Evolutionary conservation across 2,329 filamentous ascomycete species (phyloP).

Genomic region (Aspergillus pseudonomiae): DNA sequence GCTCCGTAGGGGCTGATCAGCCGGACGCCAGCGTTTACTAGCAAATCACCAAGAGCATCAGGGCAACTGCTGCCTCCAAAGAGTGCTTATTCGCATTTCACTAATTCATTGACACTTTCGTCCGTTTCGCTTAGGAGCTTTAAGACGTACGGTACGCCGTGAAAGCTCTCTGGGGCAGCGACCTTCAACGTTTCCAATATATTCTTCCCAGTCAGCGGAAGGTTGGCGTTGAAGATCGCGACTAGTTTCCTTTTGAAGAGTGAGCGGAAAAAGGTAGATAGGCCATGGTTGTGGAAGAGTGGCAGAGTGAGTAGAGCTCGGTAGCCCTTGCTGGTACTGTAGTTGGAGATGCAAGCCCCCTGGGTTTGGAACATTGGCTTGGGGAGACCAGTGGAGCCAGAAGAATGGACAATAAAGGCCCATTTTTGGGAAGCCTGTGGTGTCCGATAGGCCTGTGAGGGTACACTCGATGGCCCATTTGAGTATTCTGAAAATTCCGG

Average conservation of each 20-base stretch:
- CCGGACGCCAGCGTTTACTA: constrained; percentile 20
- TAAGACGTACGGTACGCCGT: constrained; percentile 65
- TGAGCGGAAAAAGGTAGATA: too few relatives aligned
- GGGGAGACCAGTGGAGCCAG: constrained; percentile 63
- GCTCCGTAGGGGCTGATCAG: constrained; percentile 48
- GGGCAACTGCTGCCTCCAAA: too few relatives aligned
- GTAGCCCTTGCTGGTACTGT: constrained; percentile 40
- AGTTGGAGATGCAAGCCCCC: constrained; percentile 52
- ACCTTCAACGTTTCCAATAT: constrained; percentile 40
- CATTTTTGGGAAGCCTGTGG: constrained; percentile 30
- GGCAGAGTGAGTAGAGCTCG: too few relatives aligned
- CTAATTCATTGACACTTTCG: too few relatives aligned
- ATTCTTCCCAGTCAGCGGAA: constrained; percentile 28
- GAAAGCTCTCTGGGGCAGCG: constrained; percentile 43
- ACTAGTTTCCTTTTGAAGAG: too few relatives aligned
- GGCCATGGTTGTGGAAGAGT: too few relatives aligned
- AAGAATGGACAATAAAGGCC: constrained; percentile 51
- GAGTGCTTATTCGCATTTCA: too few relatives aligned
- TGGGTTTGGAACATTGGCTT: constrained; percentile 65
- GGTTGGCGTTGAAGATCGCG: too few relatives aligned
- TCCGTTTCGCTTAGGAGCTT: constrained; percentile 60
- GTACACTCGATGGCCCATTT: too few relatives aligned
- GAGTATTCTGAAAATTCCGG: too few relatives aligned
- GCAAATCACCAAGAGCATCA: too few relatives aligned
- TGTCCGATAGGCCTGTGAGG: not conserved